Evolutionary conservation across 179 eudicot genomes (phyloP), one percentile per base, ranked within the genome.

Genomic region (Patellifolia procumbens): DNA sequence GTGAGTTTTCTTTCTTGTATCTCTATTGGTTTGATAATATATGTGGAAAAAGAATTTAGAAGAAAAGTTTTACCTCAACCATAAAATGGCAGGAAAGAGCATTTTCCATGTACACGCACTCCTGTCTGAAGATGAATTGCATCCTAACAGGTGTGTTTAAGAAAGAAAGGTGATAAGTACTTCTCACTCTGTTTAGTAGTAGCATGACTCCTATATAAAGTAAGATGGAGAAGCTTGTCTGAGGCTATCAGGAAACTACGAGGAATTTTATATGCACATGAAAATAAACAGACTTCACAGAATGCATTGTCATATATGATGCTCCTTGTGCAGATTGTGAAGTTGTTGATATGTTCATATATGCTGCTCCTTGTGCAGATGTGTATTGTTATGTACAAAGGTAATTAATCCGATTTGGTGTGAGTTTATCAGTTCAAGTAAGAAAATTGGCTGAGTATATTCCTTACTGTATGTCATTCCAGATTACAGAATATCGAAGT

Each of bases 341-440:
- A n/a, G n/a, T n/a, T n/a, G n/a, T n/a, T n/a, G n/a, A 2, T 37
- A 53, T 22, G 24, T 39, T 17, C 55, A 5, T 31, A 3, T 2
- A 20, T 51, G 56, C 17, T 29, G n/a, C 51, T 45, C 72, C 34
- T 53, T 24, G 37, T 51, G 39, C 72, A 75, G 78, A 63, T 53
- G 29, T 75, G 51, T 16, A 52, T 26, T 12, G 68, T 35, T 53
- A 53, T 65, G 17, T 49, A 37, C 31, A n/a, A 28, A 75, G 28
- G 31, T 39, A 8, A 8, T 26, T 31, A 45, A 65, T 48, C 45
- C 24, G 24, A 28, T 29, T 8, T 16, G 9, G 35, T 45, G 31
- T 20, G 20, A 8, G 8, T 2, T 2, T 15, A 49, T 66, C n/a
- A 29, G 24, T 63, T 9, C 22, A 34, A 64, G 43, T 7, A 31